phyloP scores from a whole-genome alignment of 805 yeast genomes.

The Wickerhamomyces chambardii region DNA sequence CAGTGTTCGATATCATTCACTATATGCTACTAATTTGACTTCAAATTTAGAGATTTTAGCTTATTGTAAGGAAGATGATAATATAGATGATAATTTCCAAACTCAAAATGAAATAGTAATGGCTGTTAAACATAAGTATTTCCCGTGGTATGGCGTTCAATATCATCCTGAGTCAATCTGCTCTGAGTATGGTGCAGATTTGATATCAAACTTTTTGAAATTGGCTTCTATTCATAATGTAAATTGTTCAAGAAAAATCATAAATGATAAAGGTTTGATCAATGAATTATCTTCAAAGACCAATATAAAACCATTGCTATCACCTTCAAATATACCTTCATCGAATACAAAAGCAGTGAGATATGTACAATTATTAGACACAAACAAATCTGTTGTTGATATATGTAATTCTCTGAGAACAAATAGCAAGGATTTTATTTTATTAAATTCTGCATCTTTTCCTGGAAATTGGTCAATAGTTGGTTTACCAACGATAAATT shows the following conservation, averaged over 20 bases:
- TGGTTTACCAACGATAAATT: constrained; percentile 47
- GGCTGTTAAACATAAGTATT: constrained; percentile 59
- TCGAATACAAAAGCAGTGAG: neutral
- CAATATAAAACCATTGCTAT: constrained; percentile 11
- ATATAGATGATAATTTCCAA: too few species aligned
- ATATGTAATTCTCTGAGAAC: constrained; percentile 39
- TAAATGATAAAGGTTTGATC: constrained; percentile 5
- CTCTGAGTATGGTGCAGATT: constrained; percentile 51
- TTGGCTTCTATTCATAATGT: constrained; percentile 16
- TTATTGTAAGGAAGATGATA: constrained; percentile 34
- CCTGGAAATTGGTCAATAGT: constrained; percentile 90
- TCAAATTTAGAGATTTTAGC: constrained; percentile 50
- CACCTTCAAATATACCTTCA: neutral
- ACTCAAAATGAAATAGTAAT: constrained; percentile 52
- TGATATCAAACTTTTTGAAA: constrained; percentile 49
- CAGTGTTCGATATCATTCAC: constrained; percentile 86
- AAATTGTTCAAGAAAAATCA: constrained; percentile 11
- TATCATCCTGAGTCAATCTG: constrained; percentile 96
- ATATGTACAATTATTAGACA: constrained; percentile 1
- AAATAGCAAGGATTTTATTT: constrained; percentile 35
- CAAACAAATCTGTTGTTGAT: constrained; percentile 25
- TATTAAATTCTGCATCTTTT: constrained; percentile 68
- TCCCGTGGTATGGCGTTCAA: constrained; percentile 89
- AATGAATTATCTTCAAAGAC: constrained; percentile 3
- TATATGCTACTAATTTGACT: constrained; percentile 34